Conservation (phyloP, 345 rosid species). For the Salix koriyanagi region DNA sequence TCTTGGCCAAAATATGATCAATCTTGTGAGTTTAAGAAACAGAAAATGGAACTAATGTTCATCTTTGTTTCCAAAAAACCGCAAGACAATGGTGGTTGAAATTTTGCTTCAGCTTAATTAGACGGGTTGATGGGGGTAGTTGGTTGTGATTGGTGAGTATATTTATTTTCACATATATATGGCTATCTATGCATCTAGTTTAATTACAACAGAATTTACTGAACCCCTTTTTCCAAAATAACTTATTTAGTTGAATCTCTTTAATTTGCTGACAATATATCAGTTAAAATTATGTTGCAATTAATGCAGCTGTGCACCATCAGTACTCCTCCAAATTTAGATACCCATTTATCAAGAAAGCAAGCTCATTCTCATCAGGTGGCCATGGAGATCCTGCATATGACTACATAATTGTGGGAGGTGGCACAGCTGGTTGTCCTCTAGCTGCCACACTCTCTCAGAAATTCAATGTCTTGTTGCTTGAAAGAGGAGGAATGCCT, state of each 20-base stretch:
- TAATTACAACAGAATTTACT: too few species aligned
- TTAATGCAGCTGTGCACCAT: conserved; percentile 5
- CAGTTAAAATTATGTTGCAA: neutral
- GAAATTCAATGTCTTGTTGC: conserved; percentile 68
- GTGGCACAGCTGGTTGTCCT: conserved; percentile 98
- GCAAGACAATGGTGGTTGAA: neutral
- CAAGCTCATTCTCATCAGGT: conserved; percentile 66
- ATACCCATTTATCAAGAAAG: conserved; percentile 69
- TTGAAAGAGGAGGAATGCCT: conserved; percentile 97
- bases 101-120: neutral
- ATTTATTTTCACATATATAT: neutral
- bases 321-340: neutral
- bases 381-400: conserved; percentile 35
- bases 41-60: too few species aligned
- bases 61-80: neutral
- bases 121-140: neutral
- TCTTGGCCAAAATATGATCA: too few species aligned
- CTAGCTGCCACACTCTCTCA: conserved; percentile 82
- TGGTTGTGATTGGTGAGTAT: neutral
- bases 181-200: too few species aligned
- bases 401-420: conserved; percentile 89
- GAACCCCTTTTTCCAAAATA: too few species aligned
- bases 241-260: neutral
- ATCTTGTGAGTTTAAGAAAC: neutral
- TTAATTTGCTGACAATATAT: neutral